Evolutionary conservation across 768 basidiomycete genomes (phyloP).

Genomic region (Russula vinacea): DNA sequence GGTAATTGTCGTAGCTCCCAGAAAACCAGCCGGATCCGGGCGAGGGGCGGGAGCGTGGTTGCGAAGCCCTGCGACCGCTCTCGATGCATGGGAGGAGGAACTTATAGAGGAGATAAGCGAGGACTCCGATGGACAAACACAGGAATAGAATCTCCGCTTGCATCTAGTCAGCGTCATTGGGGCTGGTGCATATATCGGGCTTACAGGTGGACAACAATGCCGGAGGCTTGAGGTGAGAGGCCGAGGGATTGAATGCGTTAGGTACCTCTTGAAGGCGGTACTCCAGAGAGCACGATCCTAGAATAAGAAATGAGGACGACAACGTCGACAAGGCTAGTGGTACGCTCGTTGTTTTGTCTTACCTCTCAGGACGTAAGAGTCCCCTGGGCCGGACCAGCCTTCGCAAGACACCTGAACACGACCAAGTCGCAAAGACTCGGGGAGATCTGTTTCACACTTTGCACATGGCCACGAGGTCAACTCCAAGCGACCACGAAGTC

Average conservation of each 20-base stretch:
- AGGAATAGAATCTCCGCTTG: slow-evolving; percentile 16
- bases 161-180: neutral
- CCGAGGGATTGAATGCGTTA: slow-evolving; percentile 30
- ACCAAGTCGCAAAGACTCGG: slow-evolving; percentile 77
- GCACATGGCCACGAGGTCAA: neutral
- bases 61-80: slow-evolving; percentile 32
- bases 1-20: slow-evolving; percentile 39
- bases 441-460: slow-evolving; percentile 88
- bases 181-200: neutral
- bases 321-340: slow-evolving; percentile 2
- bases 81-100: slow-evolving; percentile 55
- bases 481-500: neutral
- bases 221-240: slow-evolving; percentile 1
- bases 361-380: slow-evolving; percentile 85
- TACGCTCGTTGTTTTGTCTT: slow-evolving; percentile 15
- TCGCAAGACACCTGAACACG: slow-evolving; percentile 86
- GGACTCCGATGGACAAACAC: slow-evolving; percentile 37
- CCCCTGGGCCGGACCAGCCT: slow-evolving; percentile 82
- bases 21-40: slow-evolving; percentile 52
- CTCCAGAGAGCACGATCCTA: slow-evolving; percentile 84
- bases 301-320: slow-evolving; percentile 7
- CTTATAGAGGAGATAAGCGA: slow-evolving; percentile 54
- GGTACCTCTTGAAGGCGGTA: slow-evolving; percentile 78
- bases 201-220: neutral
- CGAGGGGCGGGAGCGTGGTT: slow-evolving; percentile 34